Conservation (phyloP, 2,329 filamentous ascomycete species). For the Colletotrichum cordylinicola region DNA sequence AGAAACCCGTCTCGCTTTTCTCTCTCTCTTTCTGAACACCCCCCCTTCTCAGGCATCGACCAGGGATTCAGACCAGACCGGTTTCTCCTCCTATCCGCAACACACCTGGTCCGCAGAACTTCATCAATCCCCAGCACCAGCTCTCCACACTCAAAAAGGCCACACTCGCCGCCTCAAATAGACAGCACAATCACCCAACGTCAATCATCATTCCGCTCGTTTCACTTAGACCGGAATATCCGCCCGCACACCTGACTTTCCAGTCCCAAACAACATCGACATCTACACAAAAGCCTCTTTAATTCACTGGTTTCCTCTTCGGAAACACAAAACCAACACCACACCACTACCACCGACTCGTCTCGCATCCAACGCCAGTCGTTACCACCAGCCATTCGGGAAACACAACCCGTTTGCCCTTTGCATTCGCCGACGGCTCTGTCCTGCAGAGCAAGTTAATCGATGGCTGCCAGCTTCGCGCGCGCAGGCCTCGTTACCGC, state of each 20-base stretch:
- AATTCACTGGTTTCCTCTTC: neutral
- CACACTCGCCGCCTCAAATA: neutral
- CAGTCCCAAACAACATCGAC: neutral
- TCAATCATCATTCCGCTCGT: slow-evolving; percentile 4
- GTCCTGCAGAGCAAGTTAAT: neutral
- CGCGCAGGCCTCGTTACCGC: slow-evolving; percentile 4
- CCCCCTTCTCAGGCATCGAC: neutral
- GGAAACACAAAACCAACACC: neutral
- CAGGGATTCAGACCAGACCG: neutral
- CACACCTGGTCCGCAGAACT: neutral
- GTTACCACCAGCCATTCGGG: neutral
- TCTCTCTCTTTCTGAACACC: neutral
- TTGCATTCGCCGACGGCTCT: neutral
- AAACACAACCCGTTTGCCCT: neutral
- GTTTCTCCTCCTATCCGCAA: neutral
- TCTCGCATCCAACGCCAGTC: neutral
- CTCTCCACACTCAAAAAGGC: slow-evolving; percentile 9
- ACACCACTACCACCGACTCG: neutral
- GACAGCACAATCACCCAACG: neutral
- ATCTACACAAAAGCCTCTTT: neutral
- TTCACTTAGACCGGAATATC: neutral
- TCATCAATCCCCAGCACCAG: neutral
- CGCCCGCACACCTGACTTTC: neutral
- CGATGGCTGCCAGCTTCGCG: slow-evolving; percentile 15
- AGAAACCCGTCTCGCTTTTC: neutral